Base-by-base conservation (phyloP, 306 rosid genomes). In the Glycine soja region DNA sequence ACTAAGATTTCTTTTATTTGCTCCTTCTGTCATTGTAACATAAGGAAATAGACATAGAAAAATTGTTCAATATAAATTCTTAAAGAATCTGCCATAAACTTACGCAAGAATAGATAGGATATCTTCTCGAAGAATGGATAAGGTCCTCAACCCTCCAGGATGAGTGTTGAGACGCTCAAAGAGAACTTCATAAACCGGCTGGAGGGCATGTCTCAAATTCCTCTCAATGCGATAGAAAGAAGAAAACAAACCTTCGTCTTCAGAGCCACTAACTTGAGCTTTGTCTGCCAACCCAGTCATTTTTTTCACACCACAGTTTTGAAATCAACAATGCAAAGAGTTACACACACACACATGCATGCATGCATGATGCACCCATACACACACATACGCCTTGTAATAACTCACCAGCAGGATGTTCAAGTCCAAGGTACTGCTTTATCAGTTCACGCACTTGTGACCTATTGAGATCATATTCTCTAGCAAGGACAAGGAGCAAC, bases 101-200 rank as follows among this genome's bases (percentile, higher is more conserved):
- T 91, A 95, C 97, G 74, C 64, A 4, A 95, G 97, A 88, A 91
- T 86, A 51, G 88, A 87, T 40, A 95, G 82, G 88, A 92, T 91
- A 85, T 92, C 90, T 46, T 92, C 93, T 63, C 98, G 97, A 77
- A 95, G 85, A 89, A 70, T 85, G 79, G 97, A 79, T 76, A 95
- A 88, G 87, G 89, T 85, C 83, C 84, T 91, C 88, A 95, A 88
- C 52, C 98, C 98, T 78, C 98, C 98, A 2, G 97, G 91, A 81
- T 95, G 94, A 8, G 91, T 92, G 82, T 95, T 95, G 80, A 92
- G 97, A 18, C 92, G 90, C 88, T 91, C 98, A 84, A 95, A 95
- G 43, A 95, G 93, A 83, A 88, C 92, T 85, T 92, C 98, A 38
- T 92, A 95, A 64, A 75, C 80, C 12, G 98, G 98, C 86, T 90